phyloP scores from a whole-genome alignment of 2,329 filamentous ascomycete species.

The Leptographium procerum region DNA sequence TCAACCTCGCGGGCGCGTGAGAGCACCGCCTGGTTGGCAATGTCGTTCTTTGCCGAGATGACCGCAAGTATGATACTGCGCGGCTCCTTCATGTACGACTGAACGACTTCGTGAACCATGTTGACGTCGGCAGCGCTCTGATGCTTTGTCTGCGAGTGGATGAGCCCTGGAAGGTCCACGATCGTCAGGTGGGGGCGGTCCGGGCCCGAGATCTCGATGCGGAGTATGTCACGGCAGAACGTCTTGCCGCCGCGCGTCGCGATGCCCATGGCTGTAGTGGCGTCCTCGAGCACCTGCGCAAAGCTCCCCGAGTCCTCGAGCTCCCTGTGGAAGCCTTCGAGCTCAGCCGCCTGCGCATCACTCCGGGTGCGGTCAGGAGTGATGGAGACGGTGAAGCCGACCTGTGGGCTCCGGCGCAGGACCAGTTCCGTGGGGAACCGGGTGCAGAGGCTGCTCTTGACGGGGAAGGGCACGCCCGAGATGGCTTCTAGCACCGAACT shows the following conservation, averaged over 20 bases:
- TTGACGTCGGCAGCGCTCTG: constrained; percentile 32
- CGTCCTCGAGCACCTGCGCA: constrained; percentile 24
- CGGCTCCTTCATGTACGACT: constrained; percentile 42
- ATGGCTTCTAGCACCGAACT: constrained; percentile 55
- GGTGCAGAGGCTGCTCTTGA: constrained; percentile 47
- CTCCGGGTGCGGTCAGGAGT: constrained; percentile 20
- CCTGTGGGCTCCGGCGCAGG: constrained; percentile 31
- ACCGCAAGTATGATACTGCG: constrained; percentile 51
- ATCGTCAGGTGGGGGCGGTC: constrained; percentile 41
- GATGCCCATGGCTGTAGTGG: constrained; percentile 38
- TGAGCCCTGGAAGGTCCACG: constrained; percentile 47
- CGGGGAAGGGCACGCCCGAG: constrained; percentile 48
- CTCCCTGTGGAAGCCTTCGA: constrained; percentile 17
- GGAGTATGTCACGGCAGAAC: constrained; percentile 35
- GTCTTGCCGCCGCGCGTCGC: constrained; percentile 14
- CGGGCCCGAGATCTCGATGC: constrained; percentile 36
- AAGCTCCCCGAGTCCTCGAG: constrained; percentile 17
- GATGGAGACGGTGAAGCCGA: constrained; percentile 26
- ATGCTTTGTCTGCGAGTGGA: constrained; percentile 34
- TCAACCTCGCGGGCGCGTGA: constrained; percentile 30
- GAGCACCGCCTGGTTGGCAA: constrained; percentile 46
- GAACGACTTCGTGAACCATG: constrained; percentile 34
- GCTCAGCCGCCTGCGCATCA: constrained; percentile 15
- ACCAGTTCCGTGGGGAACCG: constrained; percentile 52
- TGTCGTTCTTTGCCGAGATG: constrained; percentile 44